These are phyloP conservation scores for Leccinellum albellum DNA, from an alignment of 768 basidiomycete species.

Conservation along the genomic window DNA sequence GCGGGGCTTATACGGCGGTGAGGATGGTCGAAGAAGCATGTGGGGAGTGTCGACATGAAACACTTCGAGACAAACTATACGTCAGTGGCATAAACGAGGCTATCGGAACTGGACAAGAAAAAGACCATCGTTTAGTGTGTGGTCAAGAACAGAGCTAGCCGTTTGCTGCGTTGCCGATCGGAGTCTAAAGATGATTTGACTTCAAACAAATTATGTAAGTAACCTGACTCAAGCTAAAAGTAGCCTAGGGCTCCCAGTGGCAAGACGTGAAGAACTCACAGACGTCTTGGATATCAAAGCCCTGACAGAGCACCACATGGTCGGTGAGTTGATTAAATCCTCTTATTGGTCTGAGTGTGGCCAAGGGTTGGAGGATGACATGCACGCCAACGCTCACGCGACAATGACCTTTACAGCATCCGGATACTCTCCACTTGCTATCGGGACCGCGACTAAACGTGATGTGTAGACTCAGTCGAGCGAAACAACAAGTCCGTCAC, in stretches of 20 bases:
- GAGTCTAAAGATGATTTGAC: slow-evolving; percentile 7
- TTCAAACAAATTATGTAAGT: slow-evolving; percentile 1
- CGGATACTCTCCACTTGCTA: slow-evolving; percentile 1
- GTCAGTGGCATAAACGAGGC: slow-evolving; percentile 15
- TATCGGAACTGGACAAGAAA: slow-evolving; percentile 1
- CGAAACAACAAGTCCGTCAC: slow-evolving; percentile 7
- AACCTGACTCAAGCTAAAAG: neutral
- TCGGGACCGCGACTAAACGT: slow-evolving; percentile 8
- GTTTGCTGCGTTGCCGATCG: slow-evolving; percentile 4
- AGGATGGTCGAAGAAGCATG: slow-evolving; percentile 18
- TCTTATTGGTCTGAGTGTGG: slow-evolving; percentile 8
- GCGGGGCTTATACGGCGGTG: slow-evolving; percentile 11
- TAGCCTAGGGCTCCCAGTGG: neutral
- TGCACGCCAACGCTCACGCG: neutral
- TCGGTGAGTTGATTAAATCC: slow-evolving; percentile 18
- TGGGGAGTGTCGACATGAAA: slow-evolving; percentile 27
- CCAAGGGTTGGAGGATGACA: neutral
- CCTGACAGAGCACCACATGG: slow-evolving; percentile 8
- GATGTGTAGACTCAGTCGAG: neutral
- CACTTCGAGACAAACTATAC: slow-evolving; percentile 12
- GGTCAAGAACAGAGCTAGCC: neutral
- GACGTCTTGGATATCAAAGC: neutral
- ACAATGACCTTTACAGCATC: slow-evolving; percentile 1
- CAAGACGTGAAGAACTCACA: slow-evolving; percentile 4
- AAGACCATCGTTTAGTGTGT: slow-evolving; percentile 7